Base-by-base conservation (phyloP, 192 early-diverging fungal species). In the Backusella tarrabulga region DNA sequence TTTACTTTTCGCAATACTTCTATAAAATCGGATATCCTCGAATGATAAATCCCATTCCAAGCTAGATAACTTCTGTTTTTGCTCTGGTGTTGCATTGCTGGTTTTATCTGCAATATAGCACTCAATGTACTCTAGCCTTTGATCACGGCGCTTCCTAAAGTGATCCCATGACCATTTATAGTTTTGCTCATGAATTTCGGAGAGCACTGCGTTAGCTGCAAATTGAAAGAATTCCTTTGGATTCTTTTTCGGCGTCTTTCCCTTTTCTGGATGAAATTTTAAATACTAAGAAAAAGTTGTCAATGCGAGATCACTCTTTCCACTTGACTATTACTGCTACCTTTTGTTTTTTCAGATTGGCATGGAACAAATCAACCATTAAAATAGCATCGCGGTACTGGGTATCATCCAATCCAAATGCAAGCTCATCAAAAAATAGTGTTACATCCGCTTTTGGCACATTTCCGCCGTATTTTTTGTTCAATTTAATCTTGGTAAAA, bases 11-110 rank as follows among this genome's bases (percentile, higher is more conserved):
- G 93, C 91, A 34, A 90, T 85, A 7, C 88, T 87, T 14, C 93
- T 81, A 72, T 94, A 95, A 66, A 90, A 86, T 67, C 91, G 85
- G 72, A 96, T 93, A 79, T 96, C 95, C 52, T 95, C 89, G 81
- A 89, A 95, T 0, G 89, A 88, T 1, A 95, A 87, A 44, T 82
- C 83, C 35, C 85, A 77, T 73, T 95, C 93, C 34, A 95, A 75
- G 42, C 83, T 79, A 7, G 83, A 82, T 23, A 95, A 82, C 0
- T 79, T 81, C 23, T 77, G 72, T 14, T 73, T 67, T 21, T 93
- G 89, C 38, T 67, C 9, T 17, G 70, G 32, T 23, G 71, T 74
- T 6, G 75, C 75, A 44, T 86, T 83, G 21, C 79, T 78, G 26
- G 76, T 81, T 71, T 84, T 85, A 17, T 71, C 73, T 21, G 71